These are phyloP conservation scores for Chytriomyces sp. DNA, from an alignment of 192 early-diverging fungal genomes.

Conservation along the genomic window DNA sequence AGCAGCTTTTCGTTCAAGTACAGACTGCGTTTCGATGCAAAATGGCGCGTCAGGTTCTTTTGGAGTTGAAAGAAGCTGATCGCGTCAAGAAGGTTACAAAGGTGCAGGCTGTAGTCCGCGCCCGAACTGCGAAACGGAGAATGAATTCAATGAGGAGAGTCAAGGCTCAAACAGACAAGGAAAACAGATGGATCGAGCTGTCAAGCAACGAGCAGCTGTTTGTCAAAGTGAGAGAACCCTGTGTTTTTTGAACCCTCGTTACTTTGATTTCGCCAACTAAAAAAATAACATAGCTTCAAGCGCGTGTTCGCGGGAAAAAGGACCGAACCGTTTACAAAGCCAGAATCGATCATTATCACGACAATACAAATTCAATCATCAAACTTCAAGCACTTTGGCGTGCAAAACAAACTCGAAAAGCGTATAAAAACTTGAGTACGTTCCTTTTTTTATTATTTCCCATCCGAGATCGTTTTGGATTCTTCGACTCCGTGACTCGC, in stretches of 20 bases:
- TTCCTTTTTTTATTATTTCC: neutral
- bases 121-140: constrained; percentile 1
- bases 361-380: constrained; percentile 75
- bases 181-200: constrained; percentile 37
- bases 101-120: constrained; percentile 42
- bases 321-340: constrained; percentile 66
- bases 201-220: constrained; percentile 48
- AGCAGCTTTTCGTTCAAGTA: constrained; percentile 15
- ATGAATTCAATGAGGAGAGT: neutral
- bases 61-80: constrained; percentile 48
- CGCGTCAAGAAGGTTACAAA: constrained; percentile 34
- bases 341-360: constrained; percentile 60
- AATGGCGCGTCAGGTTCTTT: constrained; percentile 18
- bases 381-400: constrained; percentile 75
- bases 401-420: constrained; percentile 47
- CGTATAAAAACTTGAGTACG: constrained; percentile 53
- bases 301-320: constrained; percentile 66
- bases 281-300: constrained; percentile 58
- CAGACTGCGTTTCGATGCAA: constrained; percentile 22
- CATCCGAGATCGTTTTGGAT: no score
- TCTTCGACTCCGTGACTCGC: no score
- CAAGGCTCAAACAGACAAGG: constrained; percentile 11
- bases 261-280: constrained; percentile 3
- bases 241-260: constrained; percentile 29
- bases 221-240: constrained; percentile 48